phyloP scores from a whole-genome alignment of 345 rosid genomes.

The Ricinus communis region DNA sequence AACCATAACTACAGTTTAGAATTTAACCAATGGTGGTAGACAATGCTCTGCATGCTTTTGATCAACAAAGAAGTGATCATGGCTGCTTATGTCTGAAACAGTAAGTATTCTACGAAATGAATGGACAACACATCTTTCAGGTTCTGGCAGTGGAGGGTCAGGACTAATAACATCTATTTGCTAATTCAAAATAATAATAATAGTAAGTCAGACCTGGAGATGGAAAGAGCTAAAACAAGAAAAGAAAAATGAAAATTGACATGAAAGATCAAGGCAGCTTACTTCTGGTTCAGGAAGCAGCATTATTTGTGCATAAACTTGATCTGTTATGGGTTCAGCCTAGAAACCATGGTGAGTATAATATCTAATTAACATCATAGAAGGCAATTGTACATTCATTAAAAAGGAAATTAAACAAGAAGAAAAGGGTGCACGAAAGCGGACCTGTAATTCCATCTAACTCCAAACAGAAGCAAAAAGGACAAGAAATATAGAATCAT shows the following conservation, averaged over 20 bases:
- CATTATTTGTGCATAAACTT: slow-evolving; percentile 82
- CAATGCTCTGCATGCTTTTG: slow-evolving; percentile 95
- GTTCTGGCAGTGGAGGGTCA: slow-evolving; percentile 65
- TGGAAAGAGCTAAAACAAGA: slow-evolving; percentile 3
- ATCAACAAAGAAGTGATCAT: slow-evolving; percentile 90
- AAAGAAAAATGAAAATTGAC: not conserved
- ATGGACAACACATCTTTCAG: slow-evolving; percentile 64
- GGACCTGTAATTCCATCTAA: not conserved
- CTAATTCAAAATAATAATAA: slow-evolving; percentile 30
- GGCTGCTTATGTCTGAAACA: slow-evolving; percentile 97
- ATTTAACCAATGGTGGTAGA: slow-evolving; percentile 85
- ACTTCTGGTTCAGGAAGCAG: slow-evolving; percentile 67
- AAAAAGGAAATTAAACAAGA: no score
- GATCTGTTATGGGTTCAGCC: slow-evolving; percentile 90
- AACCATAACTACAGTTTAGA: not conserved
- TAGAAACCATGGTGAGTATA: slow-evolving; percentile 31
- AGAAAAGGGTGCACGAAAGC: no score
- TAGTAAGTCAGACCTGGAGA: not conserved
- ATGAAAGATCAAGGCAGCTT: slow-evolving; percentile 18
- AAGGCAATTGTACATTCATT: no score
- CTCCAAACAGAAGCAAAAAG: not conserved
- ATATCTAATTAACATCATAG: slow-evolving; percentile 18
- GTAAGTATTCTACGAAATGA: slow-evolving; percentile 92
- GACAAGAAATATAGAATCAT: not conserved
- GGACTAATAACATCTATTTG: slow-evolving; percentile 62